Evolutionary conservation across 225 moss, liverwort and hornwort genomes (phyloP).

Genomic region (Asterella californica): DNA sequence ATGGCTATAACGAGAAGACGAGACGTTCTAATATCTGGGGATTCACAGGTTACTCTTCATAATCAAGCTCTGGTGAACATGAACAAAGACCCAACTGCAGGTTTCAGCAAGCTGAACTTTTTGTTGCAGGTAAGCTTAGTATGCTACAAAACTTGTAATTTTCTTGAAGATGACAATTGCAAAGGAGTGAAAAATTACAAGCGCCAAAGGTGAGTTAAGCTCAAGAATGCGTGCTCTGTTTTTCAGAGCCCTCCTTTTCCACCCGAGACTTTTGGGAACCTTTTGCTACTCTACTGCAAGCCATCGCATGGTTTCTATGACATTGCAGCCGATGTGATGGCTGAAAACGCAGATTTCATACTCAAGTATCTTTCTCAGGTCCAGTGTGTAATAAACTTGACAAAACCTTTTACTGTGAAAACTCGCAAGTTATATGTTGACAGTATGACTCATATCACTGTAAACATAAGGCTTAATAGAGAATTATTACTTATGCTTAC

Average conservation of each 20-base stretch:
- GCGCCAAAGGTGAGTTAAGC: too few relatives aligned
- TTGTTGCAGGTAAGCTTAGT: constrained; percentile 77
- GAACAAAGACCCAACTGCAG: constrained; percentile 53
- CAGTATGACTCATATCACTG: too few relatives aligned
- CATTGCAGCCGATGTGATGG: constrained; percentile 83
- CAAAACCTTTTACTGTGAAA: background rate
- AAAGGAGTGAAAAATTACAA: background rate
- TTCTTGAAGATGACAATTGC: background rate
- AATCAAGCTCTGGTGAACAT: constrained; percentile 77
- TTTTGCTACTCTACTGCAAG: constrained; percentile 71
- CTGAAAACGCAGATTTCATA: constrained; percentile 68
- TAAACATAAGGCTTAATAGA: too few relatives aligned
- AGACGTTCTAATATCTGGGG: background rate
- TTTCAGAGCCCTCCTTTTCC: constrained; percentile 69
- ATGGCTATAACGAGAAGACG: background rate
- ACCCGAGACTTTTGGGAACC: constrained; percentile 69
- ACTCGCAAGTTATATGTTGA: background rate
- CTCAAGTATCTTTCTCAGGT: constrained; percentile 72
- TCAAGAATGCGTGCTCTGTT: background rate
- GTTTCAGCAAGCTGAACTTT: constrained; percentile 76
- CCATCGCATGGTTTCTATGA: constrained; percentile 70
- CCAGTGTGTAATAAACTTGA: background rate
- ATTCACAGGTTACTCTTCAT: constrained; percentile 69
- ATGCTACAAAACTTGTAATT: background rate
- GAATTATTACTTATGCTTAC: too few relatives aligned